Base-by-base conservation (phyloP, 768 basidiomycete species). In the Boletales sp. region DNA sequence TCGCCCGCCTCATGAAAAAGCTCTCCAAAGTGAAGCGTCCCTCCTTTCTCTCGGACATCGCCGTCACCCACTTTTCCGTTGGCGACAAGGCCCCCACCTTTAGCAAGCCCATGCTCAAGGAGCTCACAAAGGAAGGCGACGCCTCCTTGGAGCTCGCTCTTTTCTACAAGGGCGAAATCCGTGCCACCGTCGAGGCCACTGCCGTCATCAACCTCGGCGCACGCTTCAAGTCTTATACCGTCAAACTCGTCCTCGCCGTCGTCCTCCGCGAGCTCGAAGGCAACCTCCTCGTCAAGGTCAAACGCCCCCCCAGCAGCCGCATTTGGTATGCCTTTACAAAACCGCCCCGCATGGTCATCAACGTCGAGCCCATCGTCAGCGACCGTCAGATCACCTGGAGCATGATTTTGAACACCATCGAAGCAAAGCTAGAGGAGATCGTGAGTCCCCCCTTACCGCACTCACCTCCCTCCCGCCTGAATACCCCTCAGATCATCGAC, bases 31-130 rank as follows among this genome's bases (percentile, higher is more conserved):
- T 97, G 63, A 94, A 94, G 63, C 85, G 86, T 5, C 95, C 95
- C 2, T 71, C 78, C 4, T 93, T 94, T 67, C 80, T 98, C 36
- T 80, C 84, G 4, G 90, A 94, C 53, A 77, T 98, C 47, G 77
- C 83, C 34, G 89, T 98, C 38, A 86, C 86, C 32, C 90, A 95
- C 54, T 94, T 95, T 43, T 86, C 88, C 36, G 86, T 97, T 43
- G 95, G 95, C 10, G 82, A 83, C 58, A 83, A 74, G 46, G 78
- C 90, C 0, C 92, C 94, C 3, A 87, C 87, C 55, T 78, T 98
- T 54, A 91, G 87, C 76, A 95, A 94, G 56, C 97, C 97, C 4
- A 97, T 98, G 95, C 76, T 99, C 48, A 98, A 98, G 72, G 93
- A 97, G 60, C 82, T 97, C 47, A 95, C 93, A 2, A 84, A 86